Evolutionary conservation across 163 green algal genomes (phyloP).

Genomic region (Volvox carteri): DNA sequence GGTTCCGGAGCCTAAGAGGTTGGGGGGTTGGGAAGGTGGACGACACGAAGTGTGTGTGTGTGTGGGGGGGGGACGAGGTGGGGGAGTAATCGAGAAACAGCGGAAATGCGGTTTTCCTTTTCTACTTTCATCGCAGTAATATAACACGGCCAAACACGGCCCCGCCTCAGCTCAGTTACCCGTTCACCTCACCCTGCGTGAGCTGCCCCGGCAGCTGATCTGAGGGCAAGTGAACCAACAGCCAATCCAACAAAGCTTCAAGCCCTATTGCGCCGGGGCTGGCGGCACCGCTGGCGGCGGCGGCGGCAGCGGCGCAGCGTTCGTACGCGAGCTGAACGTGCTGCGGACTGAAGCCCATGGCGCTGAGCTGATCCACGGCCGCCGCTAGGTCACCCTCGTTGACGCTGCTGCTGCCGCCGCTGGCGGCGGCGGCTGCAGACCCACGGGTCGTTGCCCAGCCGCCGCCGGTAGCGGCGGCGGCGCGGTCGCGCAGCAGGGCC

Average conservation of each 20-base stretch:
- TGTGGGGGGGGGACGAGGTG: too few relatives aligned
- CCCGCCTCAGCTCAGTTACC: too few relatives aligned
- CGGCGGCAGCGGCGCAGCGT: background rate
- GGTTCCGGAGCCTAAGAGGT: constrained; percentile 10
- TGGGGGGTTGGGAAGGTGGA: background rate
- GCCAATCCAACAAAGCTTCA: constrained; percentile 60
- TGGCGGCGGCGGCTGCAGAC: constrained; percentile 17
- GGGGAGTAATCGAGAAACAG: too few relatives aligned
- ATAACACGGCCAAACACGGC: too few relatives aligned
- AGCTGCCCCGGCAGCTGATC: constrained; percentile 60
- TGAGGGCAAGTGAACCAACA: constrained; percentile 54
- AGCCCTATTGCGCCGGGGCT: background rate
- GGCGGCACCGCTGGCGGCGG: background rate
- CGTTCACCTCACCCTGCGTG: constrained; percentile 41
- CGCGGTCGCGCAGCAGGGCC: constrained; percentile 75
- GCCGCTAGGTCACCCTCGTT: constrained; percentile 12
- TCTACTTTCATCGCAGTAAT: too few relatives aligned
- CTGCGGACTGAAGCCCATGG: constrained; percentile 63
- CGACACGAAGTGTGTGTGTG: too few relatives aligned
- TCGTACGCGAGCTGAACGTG: constrained; percentile 59
- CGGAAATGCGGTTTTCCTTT: too few relatives aligned
- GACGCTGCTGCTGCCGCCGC: too few relatives aligned
- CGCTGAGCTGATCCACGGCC: constrained; percentile 45
- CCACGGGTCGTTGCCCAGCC: constrained; percentile 60
- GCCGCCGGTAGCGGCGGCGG: constrained; percentile 67